These are phyloP conservation scores for Epichloe amarillans DNA, from an alignment of 2,329 filamentous ascomycete species.

Conservation along the genomic window DNA sequence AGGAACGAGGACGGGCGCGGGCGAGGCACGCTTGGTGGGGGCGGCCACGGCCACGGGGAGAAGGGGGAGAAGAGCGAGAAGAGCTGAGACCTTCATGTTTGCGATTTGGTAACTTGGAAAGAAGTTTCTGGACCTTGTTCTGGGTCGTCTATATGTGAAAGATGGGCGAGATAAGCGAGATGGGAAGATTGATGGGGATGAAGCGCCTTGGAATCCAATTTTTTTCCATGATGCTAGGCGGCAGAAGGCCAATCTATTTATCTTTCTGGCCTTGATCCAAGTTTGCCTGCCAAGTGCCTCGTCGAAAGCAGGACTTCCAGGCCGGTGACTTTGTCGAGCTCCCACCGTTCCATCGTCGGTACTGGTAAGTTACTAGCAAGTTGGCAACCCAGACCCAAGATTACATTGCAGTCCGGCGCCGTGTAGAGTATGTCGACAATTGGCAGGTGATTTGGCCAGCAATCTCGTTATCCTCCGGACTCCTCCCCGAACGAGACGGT, in stretches of 20 bases:
- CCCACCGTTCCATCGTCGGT: not conserved
- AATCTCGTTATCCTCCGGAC: not conserved
- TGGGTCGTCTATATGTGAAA: not conserved
- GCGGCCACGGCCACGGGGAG: slow-evolving; percentile 19
- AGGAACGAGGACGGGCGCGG: slow-evolving; percentile 21
- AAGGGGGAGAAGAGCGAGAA: slow-evolving; percentile 20
- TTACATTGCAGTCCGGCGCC: not conserved
- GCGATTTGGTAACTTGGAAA: not conserved
- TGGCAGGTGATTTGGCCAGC: not conserved
- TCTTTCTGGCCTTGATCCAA: not conserved
- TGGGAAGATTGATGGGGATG: not conserved
- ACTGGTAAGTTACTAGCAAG: not conserved
- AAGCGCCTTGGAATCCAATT: not conserved
- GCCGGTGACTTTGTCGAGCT: not conserved
- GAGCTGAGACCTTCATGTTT: slow-evolving; percentile 18
- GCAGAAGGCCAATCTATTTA: not conserved
- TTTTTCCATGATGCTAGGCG: not conserved
- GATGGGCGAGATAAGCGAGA: not conserved
- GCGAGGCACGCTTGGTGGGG: slow-evolving; percentile 18
- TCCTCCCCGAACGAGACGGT: slow-evolving; percentile 6
- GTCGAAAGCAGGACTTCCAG: not conserved
- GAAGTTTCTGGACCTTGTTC: not conserved
- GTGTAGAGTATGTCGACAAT: not conserved
- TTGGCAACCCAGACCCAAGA: not conserved
- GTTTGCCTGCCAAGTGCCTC: not conserved